A percentile compares a stretch with the other conserved stretches of the same genome.
phyloP scores from a whole-genome alignment of 169 alveolate species.

The Cryptosporidium ubiquitum region DNA sequence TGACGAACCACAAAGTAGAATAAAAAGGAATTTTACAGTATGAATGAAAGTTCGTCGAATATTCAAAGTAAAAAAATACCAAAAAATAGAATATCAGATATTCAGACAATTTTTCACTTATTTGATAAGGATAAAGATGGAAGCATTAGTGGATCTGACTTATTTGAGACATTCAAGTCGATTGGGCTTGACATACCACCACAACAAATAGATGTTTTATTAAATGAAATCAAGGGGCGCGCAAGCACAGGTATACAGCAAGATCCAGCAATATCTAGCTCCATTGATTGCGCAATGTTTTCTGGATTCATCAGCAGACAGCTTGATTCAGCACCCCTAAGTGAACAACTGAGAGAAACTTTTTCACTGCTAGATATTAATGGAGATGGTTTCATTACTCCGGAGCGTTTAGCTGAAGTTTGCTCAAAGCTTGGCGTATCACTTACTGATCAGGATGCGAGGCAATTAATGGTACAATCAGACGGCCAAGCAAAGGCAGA shows the following conservation, averaged over 20 bases:
- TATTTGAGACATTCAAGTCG: slow-evolving; percentile 54
- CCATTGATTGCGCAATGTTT: slow-evolving; percentile 63
- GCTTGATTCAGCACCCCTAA: slow-evolving; percentile 69
- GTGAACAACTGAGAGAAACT: slow-evolving; percentile 59
- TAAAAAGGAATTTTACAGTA: not conserved
- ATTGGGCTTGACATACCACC: slow-evolving; percentile 69
- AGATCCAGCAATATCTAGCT: slow-evolving; percentile 31
- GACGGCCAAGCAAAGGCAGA: slow-evolving; percentile 72
- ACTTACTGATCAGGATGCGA: slow-evolving; percentile 70
- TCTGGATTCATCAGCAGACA: slow-evolving; percentile 69
- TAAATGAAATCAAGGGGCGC: slow-evolving; percentile 58
- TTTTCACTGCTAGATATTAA: slow-evolving; percentile 36
- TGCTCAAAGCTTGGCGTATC: slow-evolving; percentile 70
- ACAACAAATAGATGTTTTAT: slow-evolving; percentile 55
- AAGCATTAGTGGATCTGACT: slow-evolving; percentile 62
- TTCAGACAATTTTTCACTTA: slow-evolving; percentile 66
- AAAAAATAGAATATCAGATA: slow-evolving; percentile 53
- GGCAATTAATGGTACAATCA: slow-evolving; percentile 73
- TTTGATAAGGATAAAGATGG: slow-evolving; percentile 72
- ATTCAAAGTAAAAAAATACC: slow-evolving; percentile 3
- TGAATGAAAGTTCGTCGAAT: slow-evolving; percentile 3
- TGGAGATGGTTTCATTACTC: slow-evolving; percentile 65
- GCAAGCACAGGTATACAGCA: slow-evolving; percentile 59
- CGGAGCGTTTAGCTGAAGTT: slow-evolving; percentile 55
- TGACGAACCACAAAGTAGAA: not conserved